Percentiles rank a stretch among this genome's conserved stretches.
Conservation (phyloP, 805 yeast species). For the Starmerella bombi region DNA sequence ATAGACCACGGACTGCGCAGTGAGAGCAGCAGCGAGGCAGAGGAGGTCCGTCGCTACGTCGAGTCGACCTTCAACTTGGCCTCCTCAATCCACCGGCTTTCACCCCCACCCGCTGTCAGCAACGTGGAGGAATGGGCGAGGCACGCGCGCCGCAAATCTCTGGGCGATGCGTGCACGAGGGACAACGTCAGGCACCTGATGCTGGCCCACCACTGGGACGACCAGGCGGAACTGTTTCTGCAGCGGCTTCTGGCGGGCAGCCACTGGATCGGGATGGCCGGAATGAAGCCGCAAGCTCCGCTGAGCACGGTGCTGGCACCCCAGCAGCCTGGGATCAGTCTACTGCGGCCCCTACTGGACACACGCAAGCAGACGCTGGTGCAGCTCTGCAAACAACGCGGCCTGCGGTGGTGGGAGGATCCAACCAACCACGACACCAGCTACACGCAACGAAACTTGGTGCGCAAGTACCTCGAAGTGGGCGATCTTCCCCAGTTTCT, state of each 20-base stretch:
- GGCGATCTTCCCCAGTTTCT: conserved; percentile 25
- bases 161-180: conserved; percentile 33
- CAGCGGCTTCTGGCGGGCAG: conserved; percentile 39
- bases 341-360: conserved; percentile 43
- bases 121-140: conserved; percentile 53
- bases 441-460: conserved; percentile 46
- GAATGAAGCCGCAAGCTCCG: conserved; percentile 31
- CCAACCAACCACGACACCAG: conserved; percentile 41
- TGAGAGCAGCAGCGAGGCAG: conserved; percentile 41
- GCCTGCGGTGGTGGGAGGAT: conserved; percentile 58
- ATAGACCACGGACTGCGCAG: conserved; percentile 49
- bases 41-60: conserved; percentile 24
- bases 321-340: conserved; percentile 13
- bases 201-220: conserved; percentile 59
- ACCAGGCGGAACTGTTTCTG: conserved; percentile 57
- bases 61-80: conserved; percentile 21
- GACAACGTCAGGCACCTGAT: conserved; percentile 31
- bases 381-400: conserved; percentile 32
- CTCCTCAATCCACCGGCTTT: conserved; percentile 28
- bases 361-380: conserved; percentile 35
- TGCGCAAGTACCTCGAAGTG: conserved; percentile 31
- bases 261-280: conserved; percentile 45
- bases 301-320: not conserved
- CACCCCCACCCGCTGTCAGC: conserved; percentile 17
- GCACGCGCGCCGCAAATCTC: conserved; percentile 35